Evolutionary conservation across 129 eudicot species (phyloP), one percentile per base, ranked within the genome.

Genomic region (Solidago caesia): DNA sequence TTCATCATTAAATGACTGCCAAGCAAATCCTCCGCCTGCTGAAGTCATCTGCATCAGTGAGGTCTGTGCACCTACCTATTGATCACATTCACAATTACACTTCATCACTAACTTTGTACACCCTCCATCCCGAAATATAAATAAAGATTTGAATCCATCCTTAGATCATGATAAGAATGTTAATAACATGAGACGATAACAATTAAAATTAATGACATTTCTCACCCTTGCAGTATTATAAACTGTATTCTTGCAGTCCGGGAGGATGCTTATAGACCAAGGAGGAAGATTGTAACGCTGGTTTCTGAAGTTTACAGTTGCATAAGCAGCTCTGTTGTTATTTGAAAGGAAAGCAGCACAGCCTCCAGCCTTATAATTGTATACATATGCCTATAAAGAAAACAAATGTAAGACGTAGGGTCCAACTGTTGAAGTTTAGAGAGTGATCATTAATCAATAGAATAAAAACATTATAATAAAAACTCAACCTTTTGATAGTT

Each of bases 191-290:
- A 42, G 41, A 72, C 7, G 12, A 57, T 52, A 48, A 43, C 6
- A 68, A 60, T 55, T 10, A 62, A 47, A 27, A 47, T 1, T n/a
- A 7, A 67, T 76, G 46, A 45, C 42, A 14, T 67, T 55, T 59
- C 86, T 80, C 84, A 90, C 98, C 77, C 74, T 79, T 60, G 98
- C 98, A 6, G 98, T 93, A 89, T 93, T 93, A 68, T 70, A 93
- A 49, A 88, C 96, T 14, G 71, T 92, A 44, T 82, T 90, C 80
- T 86, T 93, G 92, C 98, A 93, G 78, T 90, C 96, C 5, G 98
- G 96, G 25, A 93, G 91, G 57, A 93, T 93, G 86, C 96, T 90
- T 73, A 93, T 42, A 11, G 98, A 93, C 98, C 98, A 93, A 33
- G 96, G 89, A 57, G 98, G 96, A 67, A 90, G 64, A 52, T 93